Conservation (phyloP, 805 yeast genomes). For the Wickerhamomyces bovis region DNA sequence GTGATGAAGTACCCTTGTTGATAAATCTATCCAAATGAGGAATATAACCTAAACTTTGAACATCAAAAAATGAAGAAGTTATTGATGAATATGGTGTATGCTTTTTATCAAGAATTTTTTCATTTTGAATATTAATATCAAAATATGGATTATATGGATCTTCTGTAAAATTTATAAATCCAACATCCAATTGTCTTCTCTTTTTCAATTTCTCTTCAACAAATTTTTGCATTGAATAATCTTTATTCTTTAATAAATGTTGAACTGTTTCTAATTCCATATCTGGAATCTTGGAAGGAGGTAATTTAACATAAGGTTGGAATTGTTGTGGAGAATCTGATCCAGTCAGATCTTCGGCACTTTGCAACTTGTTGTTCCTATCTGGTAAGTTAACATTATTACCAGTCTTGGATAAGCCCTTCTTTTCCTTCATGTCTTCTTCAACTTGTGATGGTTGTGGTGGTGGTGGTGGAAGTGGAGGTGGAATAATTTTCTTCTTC, state of each 20-base stretch:
- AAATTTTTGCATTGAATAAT: constrained; percentile 72
- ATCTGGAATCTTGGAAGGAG: constrained; percentile 90
- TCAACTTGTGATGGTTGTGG: neutral
- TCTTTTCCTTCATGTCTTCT: constrained; percentile 13
- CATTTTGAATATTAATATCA: constrained; percentile 53
- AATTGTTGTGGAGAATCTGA: constrained; percentile 24
- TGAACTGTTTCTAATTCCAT: constrained; percentile 82
- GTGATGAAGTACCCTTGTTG: constrained; percentile 17
- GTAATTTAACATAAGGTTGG: constrained; percentile 81
- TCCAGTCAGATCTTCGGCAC: constrained; percentile 18
- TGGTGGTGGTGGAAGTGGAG: constrained; percentile 9
- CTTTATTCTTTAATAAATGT: constrained; percentile 64
- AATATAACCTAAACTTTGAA: constrained; percentile 50
- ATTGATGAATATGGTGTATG: constrained; percentile 81
- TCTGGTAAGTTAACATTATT: constrained; percentile 16
- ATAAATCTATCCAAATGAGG: constrained; percentile 22
- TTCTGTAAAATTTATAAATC: constrained; percentile 81
- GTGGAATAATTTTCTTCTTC: constrained; percentile 42
- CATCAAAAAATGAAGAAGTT: constrained; percentile 59
- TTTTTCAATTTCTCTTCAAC: constrained; percentile 79
- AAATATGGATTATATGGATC: constrained; percentile 80
- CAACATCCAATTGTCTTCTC: constrained; percentile 54
- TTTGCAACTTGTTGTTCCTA: constrained; percentile 10
- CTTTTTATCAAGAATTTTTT: constrained; percentile 41
- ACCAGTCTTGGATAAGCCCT: constrained; percentile 14